Conservation (phyloP, 768 basidiomycete genomes). For the Trametes coccinea region DNA sequence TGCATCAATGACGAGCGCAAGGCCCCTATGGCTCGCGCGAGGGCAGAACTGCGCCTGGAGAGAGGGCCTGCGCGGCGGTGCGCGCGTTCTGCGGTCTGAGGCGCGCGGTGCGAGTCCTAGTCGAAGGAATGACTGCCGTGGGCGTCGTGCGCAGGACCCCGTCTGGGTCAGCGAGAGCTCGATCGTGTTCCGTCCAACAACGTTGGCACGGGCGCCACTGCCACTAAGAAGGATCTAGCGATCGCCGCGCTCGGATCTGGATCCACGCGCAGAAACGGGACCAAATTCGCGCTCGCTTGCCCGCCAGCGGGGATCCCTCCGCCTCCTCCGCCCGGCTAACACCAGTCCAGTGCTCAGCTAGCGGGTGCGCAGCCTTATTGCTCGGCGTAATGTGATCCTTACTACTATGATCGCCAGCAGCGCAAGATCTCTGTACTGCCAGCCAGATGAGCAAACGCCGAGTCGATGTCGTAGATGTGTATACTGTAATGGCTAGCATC, state of each 20-base stretch:
- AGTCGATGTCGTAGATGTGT: too few relatives aligned
- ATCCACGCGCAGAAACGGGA: slow-evolving; percentile 9
- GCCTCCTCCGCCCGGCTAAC: not conserved
- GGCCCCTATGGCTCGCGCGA: too few relatives aligned
- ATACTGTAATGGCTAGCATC: too few relatives aligned
- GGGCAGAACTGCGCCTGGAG: too few relatives aligned
- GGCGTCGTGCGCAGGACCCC: not conserved
- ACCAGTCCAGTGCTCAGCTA: not conserved
- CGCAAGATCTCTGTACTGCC: not conserved
- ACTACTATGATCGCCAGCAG: not conserved
- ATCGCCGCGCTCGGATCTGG: slow-evolving; percentile 13
- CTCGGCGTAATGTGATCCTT: not conserved
- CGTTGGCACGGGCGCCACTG: slow-evolving; percentile 12
- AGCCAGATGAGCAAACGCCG: not conserved
- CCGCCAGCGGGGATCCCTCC: not conserved
- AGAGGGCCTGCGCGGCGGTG: too few relatives aligned
- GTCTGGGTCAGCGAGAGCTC: not conserved
- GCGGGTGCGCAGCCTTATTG: not conserved
- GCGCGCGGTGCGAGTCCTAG: too few relatives aligned
- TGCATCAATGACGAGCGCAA: not conserved
- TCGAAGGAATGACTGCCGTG: not conserved
- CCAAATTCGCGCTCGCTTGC: slow-evolving; percentile 5
- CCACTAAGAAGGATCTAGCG: slow-evolving; percentile 11
- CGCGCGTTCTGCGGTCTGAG: too few relatives aligned
- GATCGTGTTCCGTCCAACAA: slow-evolving; percentile 17